Evolutionary conservation across 148 eudicot species (phyloP).

Genomic region (Vaccinium macrocarpon): DNA sequence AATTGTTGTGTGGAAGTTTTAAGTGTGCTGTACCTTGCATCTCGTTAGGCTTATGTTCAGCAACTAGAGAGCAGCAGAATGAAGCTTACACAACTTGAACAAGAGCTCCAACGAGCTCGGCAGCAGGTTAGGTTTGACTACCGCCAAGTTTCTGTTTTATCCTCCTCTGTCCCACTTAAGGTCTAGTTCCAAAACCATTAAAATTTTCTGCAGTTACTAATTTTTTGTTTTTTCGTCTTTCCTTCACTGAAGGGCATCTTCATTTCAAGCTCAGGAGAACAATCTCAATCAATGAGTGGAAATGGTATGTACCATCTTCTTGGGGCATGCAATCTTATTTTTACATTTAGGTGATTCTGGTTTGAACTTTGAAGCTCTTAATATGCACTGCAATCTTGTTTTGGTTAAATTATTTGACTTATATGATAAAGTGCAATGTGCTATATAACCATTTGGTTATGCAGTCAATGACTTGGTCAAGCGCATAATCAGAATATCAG

Average conservation of each 20-base stretch:
- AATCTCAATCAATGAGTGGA: constrained; percentile 40
- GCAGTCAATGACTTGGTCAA: neutral
- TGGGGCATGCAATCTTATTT: neutral
- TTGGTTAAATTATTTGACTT: neutral
- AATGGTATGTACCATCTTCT: constrained; percentile 33
- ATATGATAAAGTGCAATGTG: neutral
- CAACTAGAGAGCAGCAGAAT: constrained; percentile 48
- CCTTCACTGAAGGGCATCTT: constrained; percentile 37
- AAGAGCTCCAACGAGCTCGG: constrained; percentile 47
- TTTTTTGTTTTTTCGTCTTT: neutral
- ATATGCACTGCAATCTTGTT: neutral
- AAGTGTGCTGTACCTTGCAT: neutral
- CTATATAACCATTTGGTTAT: neutral
- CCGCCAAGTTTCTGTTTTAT: neutral
- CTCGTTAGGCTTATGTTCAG: constrained; percentile 41
- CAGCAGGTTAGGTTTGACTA: constrained; percentile 31
- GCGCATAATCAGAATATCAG: neutral
- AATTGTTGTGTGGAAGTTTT: neutral
- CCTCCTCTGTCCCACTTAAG: neutral
- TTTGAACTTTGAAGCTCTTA: neutral
- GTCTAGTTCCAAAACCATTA: neutral
- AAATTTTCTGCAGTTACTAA: neutral
- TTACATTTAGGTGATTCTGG: neutral
- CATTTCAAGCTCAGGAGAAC: constrained; percentile 48
- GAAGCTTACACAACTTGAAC: constrained; percentile 46